phyloP scores from a whole-genome alignment of 148 eudicot genomes.

The Linanthus parryae region DNA sequence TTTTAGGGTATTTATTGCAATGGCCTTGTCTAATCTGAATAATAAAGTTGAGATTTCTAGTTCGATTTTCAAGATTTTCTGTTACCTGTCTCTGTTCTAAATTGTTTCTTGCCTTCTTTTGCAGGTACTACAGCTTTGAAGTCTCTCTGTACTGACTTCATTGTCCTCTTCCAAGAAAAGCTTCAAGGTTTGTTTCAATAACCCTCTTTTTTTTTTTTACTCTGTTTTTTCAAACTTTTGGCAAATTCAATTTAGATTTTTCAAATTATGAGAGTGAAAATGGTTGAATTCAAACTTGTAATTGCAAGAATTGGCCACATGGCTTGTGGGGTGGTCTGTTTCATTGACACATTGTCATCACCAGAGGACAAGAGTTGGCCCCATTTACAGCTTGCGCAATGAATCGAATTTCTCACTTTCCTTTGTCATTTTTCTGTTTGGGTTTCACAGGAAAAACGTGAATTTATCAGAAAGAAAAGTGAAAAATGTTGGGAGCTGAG shows the following conservation, averaged over 20 bases:
- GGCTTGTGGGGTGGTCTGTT: neutral
- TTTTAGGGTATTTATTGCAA: too few species aligned
- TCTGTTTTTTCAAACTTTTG: too few species aligned
- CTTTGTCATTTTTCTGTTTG: conserved; percentile 3
- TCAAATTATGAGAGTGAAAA: neutral
- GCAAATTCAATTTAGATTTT: neutral
- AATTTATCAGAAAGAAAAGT: neutral
- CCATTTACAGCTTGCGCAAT: neutral
- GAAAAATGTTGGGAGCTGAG: conserved; percentile 16
- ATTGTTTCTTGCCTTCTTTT: neutral
- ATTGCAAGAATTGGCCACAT: neutral
- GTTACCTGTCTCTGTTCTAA: conserved; percentile 1
- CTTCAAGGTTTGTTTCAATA: conserved; percentile 17
- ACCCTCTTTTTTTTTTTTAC: neutral
- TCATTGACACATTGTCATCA: neutral
- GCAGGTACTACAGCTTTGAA: neutral
- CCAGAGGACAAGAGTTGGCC: neutral
- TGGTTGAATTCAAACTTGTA: neutral
- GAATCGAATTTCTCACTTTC: conserved; percentile 5
- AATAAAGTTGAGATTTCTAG: too few species aligned
- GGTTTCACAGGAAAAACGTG: conserved; percentile 15
- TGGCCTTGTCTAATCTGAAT: too few species aligned
- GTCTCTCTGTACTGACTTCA: conserved; percentile 13
- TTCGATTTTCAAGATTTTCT: too few species aligned
- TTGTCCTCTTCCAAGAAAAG: neutral